These are phyloP conservation scores for Ophiobolus disseminans DNA, from an alignment of 2,329 filamentous ascomycete genomes.

Conservation along the genomic window DNA sequence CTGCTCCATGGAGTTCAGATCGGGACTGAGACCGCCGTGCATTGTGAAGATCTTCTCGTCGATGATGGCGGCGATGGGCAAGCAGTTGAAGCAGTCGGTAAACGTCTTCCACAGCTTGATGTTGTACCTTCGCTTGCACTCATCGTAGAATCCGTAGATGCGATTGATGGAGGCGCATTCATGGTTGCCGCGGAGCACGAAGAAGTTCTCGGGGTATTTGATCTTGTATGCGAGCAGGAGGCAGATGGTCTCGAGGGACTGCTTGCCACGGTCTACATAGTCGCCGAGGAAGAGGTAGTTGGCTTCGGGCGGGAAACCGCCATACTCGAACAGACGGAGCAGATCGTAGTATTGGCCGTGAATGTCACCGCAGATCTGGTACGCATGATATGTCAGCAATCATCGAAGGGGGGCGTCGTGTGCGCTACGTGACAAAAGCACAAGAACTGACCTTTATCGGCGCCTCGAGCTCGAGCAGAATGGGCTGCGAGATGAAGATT, in stretches of 20 bases:
- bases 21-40: constrained; percentile 96
- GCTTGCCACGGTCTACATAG: constrained; percentile 98
- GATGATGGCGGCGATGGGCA: constrained; percentile 97
- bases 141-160: constrained; percentile 99
- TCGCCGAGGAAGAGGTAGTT: constrained; percentile 99
- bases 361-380: constrained; percentile 97
- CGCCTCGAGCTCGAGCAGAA: constrained; percentile 94
- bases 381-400: constrained; percentile 18
- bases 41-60: constrained; percentile 99
- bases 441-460: constrained; percentile 85
- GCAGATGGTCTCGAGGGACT: constrained; percentile 98
- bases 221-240: constrained; percentile 98
- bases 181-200: constrained; percentile 97
- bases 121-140: constrained; percentile 99
- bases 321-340: constrained; percentile 95
- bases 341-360: constrained; percentile 99
- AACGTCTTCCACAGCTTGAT: constrained; percentile 99
- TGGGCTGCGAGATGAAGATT: constrained; percentile 99
- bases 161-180: constrained; percentile 99
- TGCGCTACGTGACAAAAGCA: constrained; percentile 6
- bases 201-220: constrained; percentile 99
- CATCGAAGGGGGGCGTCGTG: constrained; percentile 5
- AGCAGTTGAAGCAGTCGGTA: constrained; percentile 98
- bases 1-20: constrained; percentile 99
- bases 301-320: constrained; percentile 95